Evolutionary conservation across 2,329 filamentous ascomycete species (phyloP), one percentile per base, ranked within the genome.

Genomic region (Aureobasidium mangrovei): DNA sequence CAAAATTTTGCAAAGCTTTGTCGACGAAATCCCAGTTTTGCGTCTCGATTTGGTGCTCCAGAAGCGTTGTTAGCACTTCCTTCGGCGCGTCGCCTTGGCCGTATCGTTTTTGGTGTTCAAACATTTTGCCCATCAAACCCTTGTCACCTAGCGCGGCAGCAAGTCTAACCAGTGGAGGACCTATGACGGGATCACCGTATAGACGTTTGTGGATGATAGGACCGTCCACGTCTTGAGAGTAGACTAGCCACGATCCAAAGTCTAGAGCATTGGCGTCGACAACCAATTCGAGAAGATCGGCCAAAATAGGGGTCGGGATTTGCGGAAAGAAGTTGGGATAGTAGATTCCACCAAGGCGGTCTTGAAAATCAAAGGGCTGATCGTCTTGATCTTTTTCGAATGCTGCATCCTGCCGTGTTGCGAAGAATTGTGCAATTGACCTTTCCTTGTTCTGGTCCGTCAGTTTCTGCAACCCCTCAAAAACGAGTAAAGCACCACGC

Each of bases 101-200:
- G 24, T 43, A 9, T 54, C 54, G 35, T 52, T 33, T 40, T 59
- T 55, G 7, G 41, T 58, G 10, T 53, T 55, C 33, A 9, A 64
- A 57, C 48, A 67, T 60, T 56, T 61, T 63, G 35, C 56, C 41
- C 36, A 69, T 59, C 5, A 73, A 60, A 7, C 49, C 41, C 35
- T 60, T 64, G 57, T 82, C 74, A 38, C 72, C 67, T 8, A 75
- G 74, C 18, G 74, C 72, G 8, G 73, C 68, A 5, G 78, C 79
- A 60, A 79, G 82, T 18, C 76, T 73, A 33, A 81, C 69, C 29
- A 83, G 67, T 0, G 78, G 73, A 9, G 79, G 74, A 2, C 75
- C 71, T 27, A 83, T 66, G 45, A 67, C 67, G 31, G 72, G 72
- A 57, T 79, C 66, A 2, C 61, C 62, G 59, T 80, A 81, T 28